Evolutionary conservation across 768 basidiomycete genomes (phyloP).

Genomic region (Clavulina sp.): DNA sequence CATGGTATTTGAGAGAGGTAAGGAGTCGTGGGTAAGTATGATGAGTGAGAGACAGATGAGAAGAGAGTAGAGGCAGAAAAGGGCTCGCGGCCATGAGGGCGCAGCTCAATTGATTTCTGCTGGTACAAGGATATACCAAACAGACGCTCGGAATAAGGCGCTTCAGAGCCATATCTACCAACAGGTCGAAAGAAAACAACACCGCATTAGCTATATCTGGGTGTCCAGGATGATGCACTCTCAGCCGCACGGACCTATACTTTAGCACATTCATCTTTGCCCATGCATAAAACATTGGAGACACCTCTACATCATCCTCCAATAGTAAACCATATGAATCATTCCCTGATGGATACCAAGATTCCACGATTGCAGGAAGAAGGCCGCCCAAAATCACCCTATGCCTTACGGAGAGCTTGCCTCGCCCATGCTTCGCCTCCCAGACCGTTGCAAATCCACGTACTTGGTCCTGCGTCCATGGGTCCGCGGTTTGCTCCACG

Average conservation of each 20-base stretch:
- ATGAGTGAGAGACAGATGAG: slow-evolving; percentile 17
- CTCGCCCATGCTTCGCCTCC: too few species aligned
- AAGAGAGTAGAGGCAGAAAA: slow-evolving; percentile 55
- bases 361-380: slow-evolving; percentile 69
- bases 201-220: slow-evolving; percentile 3
- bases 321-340: slow-evolving; percentile 63
- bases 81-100: slow-evolving; percentile 41
- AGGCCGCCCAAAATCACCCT: slow-evolving; percentile 66
- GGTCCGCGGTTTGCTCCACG: slow-evolving; percentile 57
- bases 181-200: neutral
- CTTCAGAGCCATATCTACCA: slow-evolving; percentile 35
- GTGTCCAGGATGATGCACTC: neutral
- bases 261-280: slow-evolving; percentile 59
- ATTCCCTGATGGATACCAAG: slow-evolving; percentile 66
- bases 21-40: slow-evolving; percentile 36
- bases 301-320: slow-evolving; percentile 77
- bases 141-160: slow-evolving; percentile 28
- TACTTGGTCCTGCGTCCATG: slow-evolving; percentile 47
- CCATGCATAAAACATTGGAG: slow-evolving; percentile 75
- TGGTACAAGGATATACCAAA: slow-evolving; percentile 80
- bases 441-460: too few species aligned
- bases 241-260: slow-evolving; percentile 36
- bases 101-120: slow-evolving; percentile 64
- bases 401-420: slow-evolving; percentile 42
- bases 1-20: slow-evolving; percentile 80